Evolutionary conservation across 2,329 filamentous ascomycete genomes (phyloP), one percentile per base, ranked within the genome.

Genomic region (Aspergillus tanneri): DNA sequence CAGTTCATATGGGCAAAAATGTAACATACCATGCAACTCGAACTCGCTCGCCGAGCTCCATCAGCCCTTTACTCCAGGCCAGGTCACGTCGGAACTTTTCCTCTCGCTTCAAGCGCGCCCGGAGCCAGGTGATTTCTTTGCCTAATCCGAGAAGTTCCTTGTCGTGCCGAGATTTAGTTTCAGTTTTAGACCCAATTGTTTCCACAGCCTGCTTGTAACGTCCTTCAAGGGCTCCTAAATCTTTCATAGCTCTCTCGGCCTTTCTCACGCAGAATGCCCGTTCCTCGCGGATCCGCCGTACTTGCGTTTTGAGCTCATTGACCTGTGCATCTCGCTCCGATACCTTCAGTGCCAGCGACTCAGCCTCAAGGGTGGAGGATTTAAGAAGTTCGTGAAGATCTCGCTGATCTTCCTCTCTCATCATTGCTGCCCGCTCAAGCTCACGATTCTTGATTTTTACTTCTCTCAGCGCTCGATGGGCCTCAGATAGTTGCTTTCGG

Each of bases 121-220:
- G 84, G 67, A 97, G 83, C 84, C 88, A 97, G 62, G 90, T 82
- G 66, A 97, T 92, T 72, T 97, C 91, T 72, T 93, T 87, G 44
- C 83, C 82, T 64, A 97, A 78, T 14, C 92, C 92, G 57, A 85
- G 83, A 44, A 96, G 82, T 61, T 90, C 84, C 37, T 86, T 83
- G 41, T 79, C 76, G 65, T 76, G 62, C 56, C 69, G 60, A 63
- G 66, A 57, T 62, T 74, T 66, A 75, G 73, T 57, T 72, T 74
- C 59, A 70, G 57, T 59, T 28, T 61, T 71, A 32, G 58, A 58
- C 36, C 62, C 64, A 11, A 74, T 61, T 44, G 75, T 77, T 50
- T 79, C 75, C 14, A 79, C 70, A 11, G 80, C 78, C 19, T 83
- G 77, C 62, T 90, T 85, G 59, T 82, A 82, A 21, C 86, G 84